These are phyloP conservation scores for Leccinum truebloodii DNA, from an alignment of 768 basidiomycete species.

Conservation along the genomic window DNA sequence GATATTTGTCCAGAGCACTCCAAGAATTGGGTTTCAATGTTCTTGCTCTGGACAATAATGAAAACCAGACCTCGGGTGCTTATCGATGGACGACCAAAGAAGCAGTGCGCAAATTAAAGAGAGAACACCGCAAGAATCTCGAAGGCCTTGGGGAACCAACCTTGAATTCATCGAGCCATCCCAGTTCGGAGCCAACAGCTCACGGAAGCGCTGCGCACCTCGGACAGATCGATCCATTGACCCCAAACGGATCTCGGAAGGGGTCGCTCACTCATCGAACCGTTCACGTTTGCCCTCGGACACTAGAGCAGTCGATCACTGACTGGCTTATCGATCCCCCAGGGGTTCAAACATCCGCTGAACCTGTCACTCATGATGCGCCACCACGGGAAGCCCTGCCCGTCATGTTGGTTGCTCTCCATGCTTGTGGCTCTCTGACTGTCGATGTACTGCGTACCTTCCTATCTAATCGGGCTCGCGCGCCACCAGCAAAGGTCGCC, in stretches of 20 bases:
- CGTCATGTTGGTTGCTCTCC: slow-evolving; percentile 66
- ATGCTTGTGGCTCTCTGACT: slow-evolving; percentile 76
- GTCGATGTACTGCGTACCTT: slow-evolving; percentile 63
- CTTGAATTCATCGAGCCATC: not conserved
- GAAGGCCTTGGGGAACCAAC: not conserved
- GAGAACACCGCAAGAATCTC: slow-evolving; percentile 10
- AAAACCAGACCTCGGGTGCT: slow-evolving; percentile 59
- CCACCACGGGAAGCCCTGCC: slow-evolving; percentile 32
- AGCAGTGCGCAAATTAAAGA: slow-evolving; percentile 19
- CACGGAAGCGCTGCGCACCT: not conserved
- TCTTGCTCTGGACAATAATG: slow-evolving; percentile 67
- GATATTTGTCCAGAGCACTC: slow-evolving; percentile 59
- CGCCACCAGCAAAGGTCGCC: slow-evolving; percentile 4
- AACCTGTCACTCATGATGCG: not conserved
- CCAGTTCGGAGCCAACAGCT: not conserved
- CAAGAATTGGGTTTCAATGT: slow-evolving; percentile 43
- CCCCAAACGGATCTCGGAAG: not conserved
- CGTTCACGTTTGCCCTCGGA: slow-evolving; percentile 50
- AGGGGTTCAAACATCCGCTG: not conserved
- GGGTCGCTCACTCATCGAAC: slow-evolving; percentile 57
- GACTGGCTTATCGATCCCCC: slow-evolving; percentile 48
- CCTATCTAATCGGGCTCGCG: slow-evolving; percentile 29
- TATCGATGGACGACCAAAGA: slow-evolving; percentile 41
- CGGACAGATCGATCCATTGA: not conserved
- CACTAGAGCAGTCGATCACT: slow-evolving; percentile 47